phyloP scores from a whole-genome alignment of 192 early-diverging fungal genomes.

The Phlyctochytrium arcticum region DNA sequence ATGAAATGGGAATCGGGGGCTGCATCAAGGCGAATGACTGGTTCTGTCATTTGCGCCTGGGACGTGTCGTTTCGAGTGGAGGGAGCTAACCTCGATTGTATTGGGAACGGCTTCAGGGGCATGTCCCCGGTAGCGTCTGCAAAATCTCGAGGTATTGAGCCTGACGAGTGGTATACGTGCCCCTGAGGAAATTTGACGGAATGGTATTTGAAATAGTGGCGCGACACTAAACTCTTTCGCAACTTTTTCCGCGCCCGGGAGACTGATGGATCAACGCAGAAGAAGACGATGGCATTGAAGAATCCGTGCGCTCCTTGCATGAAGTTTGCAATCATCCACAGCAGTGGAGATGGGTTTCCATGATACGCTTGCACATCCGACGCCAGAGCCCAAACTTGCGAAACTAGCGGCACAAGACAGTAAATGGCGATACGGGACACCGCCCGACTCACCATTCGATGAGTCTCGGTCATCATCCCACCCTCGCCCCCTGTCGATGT shows the following conservation, averaged over 20 bases:
- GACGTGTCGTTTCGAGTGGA: not conserved
- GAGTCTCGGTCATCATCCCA: not conserved
- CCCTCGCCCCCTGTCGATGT: too few species aligned
- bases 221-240: not conserved
- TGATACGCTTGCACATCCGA: not conserved
- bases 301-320: conserved; percentile 1
- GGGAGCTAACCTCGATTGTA: too few species aligned
- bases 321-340: conserved; percentile 7
- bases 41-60: too few species aligned
- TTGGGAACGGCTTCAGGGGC: too few species aligned
- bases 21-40: too few species aligned
- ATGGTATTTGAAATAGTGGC: not conserved
- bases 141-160: too few species aligned
- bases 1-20: too few species aligned
- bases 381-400: conserved; percentile 7
- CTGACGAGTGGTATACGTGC: too few species aligned
- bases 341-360: not conserved
- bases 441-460: not conserved
- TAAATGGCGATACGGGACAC: conserved; percentile 9
- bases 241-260: not conserved
- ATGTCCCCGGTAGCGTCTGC: too few species aligned
- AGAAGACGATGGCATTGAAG: conserved; percentile 1
- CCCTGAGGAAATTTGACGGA: too few species aligned
- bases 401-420: conserved; percentile 9
- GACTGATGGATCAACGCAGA: conserved; percentile 1